Evolutionary conservation across 2,329 filamentous ascomycete genomes (phyloP).

Genomic region (Colletotrichum sp.): DNA sequence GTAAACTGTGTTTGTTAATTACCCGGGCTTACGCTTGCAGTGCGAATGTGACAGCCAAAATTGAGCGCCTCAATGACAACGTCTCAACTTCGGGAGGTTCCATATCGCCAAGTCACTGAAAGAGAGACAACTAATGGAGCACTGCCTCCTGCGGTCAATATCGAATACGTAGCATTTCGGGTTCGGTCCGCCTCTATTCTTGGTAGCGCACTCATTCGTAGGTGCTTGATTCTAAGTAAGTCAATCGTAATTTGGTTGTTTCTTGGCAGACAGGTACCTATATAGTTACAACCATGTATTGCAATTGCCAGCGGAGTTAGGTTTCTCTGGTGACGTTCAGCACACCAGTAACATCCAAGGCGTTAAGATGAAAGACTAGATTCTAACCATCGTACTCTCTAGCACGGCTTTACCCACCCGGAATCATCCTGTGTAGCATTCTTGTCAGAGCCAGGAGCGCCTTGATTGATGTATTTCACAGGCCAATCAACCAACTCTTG

Average conservation of each 20-base stretch:
- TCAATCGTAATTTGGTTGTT: no score
- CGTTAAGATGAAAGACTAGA: rapidly evolving
- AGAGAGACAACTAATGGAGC: neutral
- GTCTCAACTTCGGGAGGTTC: neutral
- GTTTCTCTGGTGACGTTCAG: neutral
- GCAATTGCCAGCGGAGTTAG: neutral
- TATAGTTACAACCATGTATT: neutral
- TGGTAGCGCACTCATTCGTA: neutral
- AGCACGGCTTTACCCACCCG: neutral
- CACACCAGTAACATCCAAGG: neutral
- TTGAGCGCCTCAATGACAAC: neutral
- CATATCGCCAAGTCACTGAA: neutral
- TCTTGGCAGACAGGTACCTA: no score
- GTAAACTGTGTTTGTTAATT: neutral
- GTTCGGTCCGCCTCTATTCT: neutral
- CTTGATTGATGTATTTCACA: neutral
- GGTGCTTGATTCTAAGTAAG: neutral
- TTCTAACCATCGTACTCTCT: neutral
- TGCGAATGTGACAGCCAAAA: neutral
- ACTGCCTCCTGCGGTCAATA: neutral
- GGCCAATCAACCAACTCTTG: neutral
- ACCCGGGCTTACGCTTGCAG: neutral
- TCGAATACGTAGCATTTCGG: neutral
- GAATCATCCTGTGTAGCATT: rapidly evolving
- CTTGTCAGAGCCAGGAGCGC: neutral